A percentile compares a stretch with the other conserved stretches of the same genome.
Evolutionary conservation across 306 rosid genomes (phyloP).

Genomic region (Quercus gilva): DNA sequence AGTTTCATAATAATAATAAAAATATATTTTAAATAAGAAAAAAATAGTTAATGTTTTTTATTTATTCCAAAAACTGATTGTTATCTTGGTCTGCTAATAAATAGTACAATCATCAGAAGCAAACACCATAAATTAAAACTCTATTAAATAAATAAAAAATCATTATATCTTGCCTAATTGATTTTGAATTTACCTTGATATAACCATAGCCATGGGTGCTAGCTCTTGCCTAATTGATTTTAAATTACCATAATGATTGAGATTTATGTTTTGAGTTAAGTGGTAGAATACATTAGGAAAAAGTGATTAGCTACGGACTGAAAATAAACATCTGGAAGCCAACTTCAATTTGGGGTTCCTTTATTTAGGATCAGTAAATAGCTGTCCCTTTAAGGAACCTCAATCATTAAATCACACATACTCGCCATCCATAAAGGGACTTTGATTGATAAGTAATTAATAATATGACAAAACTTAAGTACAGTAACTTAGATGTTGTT

Average conservation of each 20-base stretch:
- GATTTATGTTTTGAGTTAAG: conserved; percentile 12
- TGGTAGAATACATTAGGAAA: conserved; percentile 1
- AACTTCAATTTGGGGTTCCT: not conserved
- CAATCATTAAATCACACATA: too few species aligned
- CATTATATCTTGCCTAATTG: not conserved
- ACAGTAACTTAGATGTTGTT: rapidly evolving
- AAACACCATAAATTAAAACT: too few species aligned
- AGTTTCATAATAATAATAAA: too few species aligned
- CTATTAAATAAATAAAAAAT: not conserved
- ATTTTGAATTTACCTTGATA: not conserved
- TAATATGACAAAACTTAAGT: too few species aligned
- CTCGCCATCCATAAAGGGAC: too few species aligned
- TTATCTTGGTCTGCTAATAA: too few species aligned
- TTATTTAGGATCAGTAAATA: not conserved
- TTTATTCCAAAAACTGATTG: too few species aligned
- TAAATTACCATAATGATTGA: not conserved
- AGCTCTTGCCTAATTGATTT: not conserved
- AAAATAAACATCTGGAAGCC: not conserved
- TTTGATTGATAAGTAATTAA: too few species aligned
- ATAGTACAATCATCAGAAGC: rapidly evolving
- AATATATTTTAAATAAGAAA: too few species aligned
- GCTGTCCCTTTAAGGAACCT: too few species aligned
- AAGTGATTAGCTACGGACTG: not conserved
- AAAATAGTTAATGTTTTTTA: too few species aligned
- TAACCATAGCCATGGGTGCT: not conserved